Evolutionary conservation across 225 moss, liverwort and hornwort species (phyloP), one percentile per base, ranked within the genome.

Genomic region (Sphagnum contortum): DNA sequence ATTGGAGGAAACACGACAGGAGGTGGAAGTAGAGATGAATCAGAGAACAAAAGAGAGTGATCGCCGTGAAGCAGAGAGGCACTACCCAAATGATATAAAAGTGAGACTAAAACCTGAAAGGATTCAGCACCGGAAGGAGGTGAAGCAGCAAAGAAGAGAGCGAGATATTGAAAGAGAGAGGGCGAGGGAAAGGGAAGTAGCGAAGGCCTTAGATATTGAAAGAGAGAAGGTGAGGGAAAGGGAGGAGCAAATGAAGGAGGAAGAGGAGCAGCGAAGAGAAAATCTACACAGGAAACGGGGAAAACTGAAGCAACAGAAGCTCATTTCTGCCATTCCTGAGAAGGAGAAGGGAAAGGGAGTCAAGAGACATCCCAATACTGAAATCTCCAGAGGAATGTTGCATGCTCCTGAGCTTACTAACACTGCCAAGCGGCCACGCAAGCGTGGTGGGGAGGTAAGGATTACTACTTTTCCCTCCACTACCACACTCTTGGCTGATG

Each of bases 371-470:
- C 49, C 79, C 7, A 77, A 73, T 69, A 73, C 71, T 3, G 74
- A 72, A 55, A 54, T 79, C 44, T 71, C 57, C 57, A 64, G 64
- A 52, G 61, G 65, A 9, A 48, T 73, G 10, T 74, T 68, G 53
- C 88, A 79, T 60, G 58, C 66, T 59, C 48, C 80, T 62, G 84
- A 88, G 1, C 73, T 54, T 52, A 65, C 75, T 47, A 88, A 73
- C 62, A 89, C 85, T 62, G 83, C 85, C 12, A 83, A 93, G 76
- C 83, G 93, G 63, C 60, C 75, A 56, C 92, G 98, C 45, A 98
- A 93, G 64, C 85, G 93, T 74, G 91, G 92, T 68, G 92, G 92
- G 62, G 93, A 98, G 98, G 96, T 98, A 70, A 77, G 60, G 12
- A 62, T 62, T 9, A 59, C 9, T 47, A 4, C 67, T 55, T 3